phyloP scores from a whole-genome alignment of 2,329 filamentous ascomycete genomes.

The Fusarium penzigii region DNA sequence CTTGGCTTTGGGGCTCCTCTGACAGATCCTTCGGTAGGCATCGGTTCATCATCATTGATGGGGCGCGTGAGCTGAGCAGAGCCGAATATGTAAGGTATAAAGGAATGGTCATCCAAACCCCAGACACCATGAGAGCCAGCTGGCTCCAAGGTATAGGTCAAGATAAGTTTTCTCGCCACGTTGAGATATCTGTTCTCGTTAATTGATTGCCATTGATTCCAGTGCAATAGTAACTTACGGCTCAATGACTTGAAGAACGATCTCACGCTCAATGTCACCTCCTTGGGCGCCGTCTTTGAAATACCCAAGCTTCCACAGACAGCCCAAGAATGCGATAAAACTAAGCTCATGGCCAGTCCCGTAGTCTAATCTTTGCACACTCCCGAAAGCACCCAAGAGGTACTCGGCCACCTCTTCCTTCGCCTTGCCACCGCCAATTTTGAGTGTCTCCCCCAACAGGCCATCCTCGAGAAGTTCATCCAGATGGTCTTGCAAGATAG shows the following conservation, averaged over 20 bases:
- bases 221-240: constrained; percentile 57
- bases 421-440: constrained; percentile 44
- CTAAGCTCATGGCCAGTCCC: constrained; percentile 95
- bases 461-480: constrained; percentile 37
- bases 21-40: constrained; percentile 79
- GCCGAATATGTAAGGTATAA: constrained; percentile 91
- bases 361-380: constrained; percentile 86
- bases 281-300: constrained; percentile 61
- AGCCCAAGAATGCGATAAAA: constrained; percentile 87
- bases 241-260: constrained; percentile 81
- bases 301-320: constrained; percentile 85
- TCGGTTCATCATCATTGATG: constrained; percentile 60
- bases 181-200: constrained; percentile 64
- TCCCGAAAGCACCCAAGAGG: constrained; percentile 84
- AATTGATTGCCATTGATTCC: neutral
- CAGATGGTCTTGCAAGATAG: constrained; percentile 63
- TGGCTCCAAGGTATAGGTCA: constrained; percentile 90
- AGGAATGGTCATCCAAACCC: constrained; percentile 97
- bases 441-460: constrained; percentile 32
- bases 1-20: constrained; percentile 69
- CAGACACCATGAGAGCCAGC: constrained; percentile 96
- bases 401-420: constrained; percentile 75
- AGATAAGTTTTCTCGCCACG: constrained; percentile 79
- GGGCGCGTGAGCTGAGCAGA: constrained; percentile 85
- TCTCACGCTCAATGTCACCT: constrained; percentile 69